A percentile compares a stretch with the other conserved stretches of the same genome.
Conservation (phyloP, 1,284 basidiomycete species). For the Phellopilus nigrolimitatus region DNA sequence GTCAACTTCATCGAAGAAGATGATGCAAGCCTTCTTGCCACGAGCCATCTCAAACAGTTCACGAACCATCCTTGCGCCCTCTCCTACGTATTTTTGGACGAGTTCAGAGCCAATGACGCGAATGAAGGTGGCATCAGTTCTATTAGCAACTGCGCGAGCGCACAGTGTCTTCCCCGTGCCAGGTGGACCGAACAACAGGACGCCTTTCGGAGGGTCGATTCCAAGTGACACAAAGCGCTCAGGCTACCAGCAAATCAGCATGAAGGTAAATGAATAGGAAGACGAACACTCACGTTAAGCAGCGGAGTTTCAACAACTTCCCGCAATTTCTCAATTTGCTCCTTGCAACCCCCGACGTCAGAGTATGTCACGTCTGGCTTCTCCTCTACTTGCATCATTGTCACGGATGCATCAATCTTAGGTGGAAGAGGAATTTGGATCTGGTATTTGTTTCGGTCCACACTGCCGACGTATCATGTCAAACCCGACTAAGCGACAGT, state of each 20-base stretch:
- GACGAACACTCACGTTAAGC: constrained; percentile 64
- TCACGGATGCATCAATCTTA: constrained; percentile 98
- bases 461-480: constrained; percentile 39
- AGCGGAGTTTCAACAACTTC: constrained; percentile 99
- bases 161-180: constrained; percentile 99
- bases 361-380: constrained; percentile 99
- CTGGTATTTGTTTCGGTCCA: constrained; percentile 95
- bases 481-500: constrained; percentile 19
- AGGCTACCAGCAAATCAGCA: constrained; percentile 55
- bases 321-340: constrained; percentile 98
- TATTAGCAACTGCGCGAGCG: constrained; percentile 96
- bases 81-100: constrained; percentile 99
- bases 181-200: constrained; percentile 93
- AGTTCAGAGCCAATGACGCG: constrained; percentile 98
- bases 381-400: constrained; percentile 99
- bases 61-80: constrained; percentile 98
- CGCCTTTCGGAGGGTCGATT: constrained; percentile 98
- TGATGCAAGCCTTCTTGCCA: constrained; percentile 98
- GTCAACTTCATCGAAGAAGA: constrained; percentile 99
- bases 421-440: constrained; percentile 99
- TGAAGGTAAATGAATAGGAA: constrained; percentile 1
- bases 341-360: constrained; percentile 98
- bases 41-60: constrained; percentile 99
- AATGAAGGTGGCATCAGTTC: constrained; percentile 99
- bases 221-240: constrained; percentile 98